phyloP scores from a whole-genome alignment of 139 green algal genomes.

The Chlamydomonas asymmetrica region DNA sequence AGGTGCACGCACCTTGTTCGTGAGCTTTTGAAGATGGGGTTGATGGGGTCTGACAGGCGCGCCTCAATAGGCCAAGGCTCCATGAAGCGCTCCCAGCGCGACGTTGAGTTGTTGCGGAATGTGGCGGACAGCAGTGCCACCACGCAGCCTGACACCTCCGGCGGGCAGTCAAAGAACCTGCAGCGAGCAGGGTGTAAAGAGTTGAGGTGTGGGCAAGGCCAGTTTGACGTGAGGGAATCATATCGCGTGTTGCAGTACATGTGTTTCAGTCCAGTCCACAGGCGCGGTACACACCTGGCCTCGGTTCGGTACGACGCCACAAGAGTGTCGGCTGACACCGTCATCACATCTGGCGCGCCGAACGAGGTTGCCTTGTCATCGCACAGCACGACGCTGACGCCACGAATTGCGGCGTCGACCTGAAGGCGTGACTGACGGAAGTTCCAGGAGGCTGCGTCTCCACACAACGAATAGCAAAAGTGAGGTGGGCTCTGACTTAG shows the following conservation, averaged over 20 bases:
- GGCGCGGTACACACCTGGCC: too few relatives aligned
- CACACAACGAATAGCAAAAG: neutral
- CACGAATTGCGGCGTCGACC: slow-evolving; percentile 25
- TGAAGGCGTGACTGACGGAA: slow-evolving; percentile 46
- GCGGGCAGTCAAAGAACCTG: slow-evolving; percentile 33
- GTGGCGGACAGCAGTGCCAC: slow-evolving; percentile 41
- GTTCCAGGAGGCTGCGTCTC: slow-evolving; percentile 19
- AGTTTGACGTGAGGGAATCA: too few relatives aligned
- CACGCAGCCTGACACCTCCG: slow-evolving; percentile 34
- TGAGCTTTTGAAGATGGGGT: slow-evolving; percentile 55
- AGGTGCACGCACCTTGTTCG: slow-evolving; percentile 37
- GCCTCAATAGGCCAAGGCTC: slow-evolving; percentile 66
- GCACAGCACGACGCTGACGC: slow-evolving; percentile 69
- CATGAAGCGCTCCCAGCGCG: slow-evolving; percentile 73
- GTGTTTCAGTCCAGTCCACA: too few relatives aligned
- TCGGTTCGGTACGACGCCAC: too few relatives aligned
- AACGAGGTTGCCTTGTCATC: slow-evolving; percentile 84
- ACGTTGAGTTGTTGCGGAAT: slow-evolving; percentile 80
- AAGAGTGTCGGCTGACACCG: slow-evolving; percentile 37
- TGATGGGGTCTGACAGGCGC: slow-evolving; percentile 47
- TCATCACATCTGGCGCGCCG: slow-evolving; percentile 82
- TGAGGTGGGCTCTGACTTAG: too few relatives aligned
- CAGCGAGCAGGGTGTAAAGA: too few relatives aligned
- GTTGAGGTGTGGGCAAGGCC: too few relatives aligned
- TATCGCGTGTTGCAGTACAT: too few relatives aligned